Evolutionary conservation across 2,329 filamentous ascomycete species (phyloP).

Genomic region (Hypoxylon sp.): DNA sequence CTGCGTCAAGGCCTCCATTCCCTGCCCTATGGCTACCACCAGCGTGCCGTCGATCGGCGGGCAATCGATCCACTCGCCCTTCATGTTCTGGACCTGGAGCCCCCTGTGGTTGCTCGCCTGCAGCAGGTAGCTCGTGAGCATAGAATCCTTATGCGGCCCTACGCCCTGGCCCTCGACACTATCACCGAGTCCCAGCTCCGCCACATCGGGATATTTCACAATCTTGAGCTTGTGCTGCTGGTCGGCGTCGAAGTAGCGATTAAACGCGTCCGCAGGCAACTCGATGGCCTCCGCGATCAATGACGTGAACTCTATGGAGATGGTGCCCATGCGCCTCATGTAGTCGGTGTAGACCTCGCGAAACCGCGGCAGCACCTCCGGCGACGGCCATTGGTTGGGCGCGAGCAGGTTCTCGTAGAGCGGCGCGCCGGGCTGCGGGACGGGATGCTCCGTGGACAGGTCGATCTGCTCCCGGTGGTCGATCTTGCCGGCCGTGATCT

Average conservation of each 20-base stretch:
- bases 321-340: constrained; percentile 78
- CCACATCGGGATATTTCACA: constrained; percentile 83
- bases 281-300: constrained; percentile 88
- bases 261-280: constrained; percentile 76
- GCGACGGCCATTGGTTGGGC: constrained; percentile 84
- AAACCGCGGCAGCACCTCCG: constrained; percentile 73
- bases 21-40: constrained; percentile 89
- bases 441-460: constrained; percentile 80
- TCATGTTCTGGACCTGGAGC: constrained; percentile 84
- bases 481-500: constrained; percentile 78
- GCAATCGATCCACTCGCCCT: constrained; percentile 85
- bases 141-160: constrained; percentile 86
- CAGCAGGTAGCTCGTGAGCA: constrained; percentile 84
- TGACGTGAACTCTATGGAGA: constrained; percentile 80
- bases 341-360: constrained; percentile 78
- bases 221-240: constrained; percentile 92
- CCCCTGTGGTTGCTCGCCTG: constrained; percentile 82
- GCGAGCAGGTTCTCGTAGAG: constrained; percentile 80
- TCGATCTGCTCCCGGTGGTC: constrained; percentile 92
- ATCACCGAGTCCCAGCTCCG: constrained; percentile 64
- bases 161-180: constrained; percentile 69
- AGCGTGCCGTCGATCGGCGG: constrained; percentile 81
- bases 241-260: constrained; percentile 79
- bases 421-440: constrained; percentile 73
- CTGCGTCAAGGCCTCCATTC: constrained; percentile 84